phyloP scores from a whole-genome alignment of 1,284 basidiomycete species.

The Ceratobasidium sp. region DNA sequence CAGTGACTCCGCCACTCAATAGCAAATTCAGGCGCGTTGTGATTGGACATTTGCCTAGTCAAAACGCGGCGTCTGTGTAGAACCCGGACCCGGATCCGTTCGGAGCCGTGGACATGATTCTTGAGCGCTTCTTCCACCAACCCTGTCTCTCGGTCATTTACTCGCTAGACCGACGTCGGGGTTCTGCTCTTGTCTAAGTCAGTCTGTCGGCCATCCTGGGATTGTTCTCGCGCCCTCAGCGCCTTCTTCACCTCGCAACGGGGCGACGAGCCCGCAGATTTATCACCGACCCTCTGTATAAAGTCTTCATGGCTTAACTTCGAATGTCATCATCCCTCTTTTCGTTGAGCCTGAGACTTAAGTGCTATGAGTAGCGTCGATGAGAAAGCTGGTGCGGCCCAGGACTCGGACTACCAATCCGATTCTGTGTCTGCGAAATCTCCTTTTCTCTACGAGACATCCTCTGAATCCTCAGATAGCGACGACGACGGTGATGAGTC shows the following conservation, averaged over 20 bases:
- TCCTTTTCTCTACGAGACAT: conserved; percentile 1
- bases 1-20: background rate
- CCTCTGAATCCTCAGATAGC: background rate
- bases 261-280: background rate
- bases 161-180: no score
- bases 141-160: no score
- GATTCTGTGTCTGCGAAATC: conserved; percentile 6
- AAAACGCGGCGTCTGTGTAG: background rate
- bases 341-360: background rate
- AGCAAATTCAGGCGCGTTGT: background rate
- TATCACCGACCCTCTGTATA: background rate
- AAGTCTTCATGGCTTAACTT: background rate
- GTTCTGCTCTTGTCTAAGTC: no score
- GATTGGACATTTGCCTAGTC: background rate
- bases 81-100: background rate
- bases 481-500: background rate
- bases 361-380: background rate
- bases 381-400: background rate
- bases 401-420: conserved; percentile 4
- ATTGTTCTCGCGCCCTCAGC: no score
- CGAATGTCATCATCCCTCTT: background rate
- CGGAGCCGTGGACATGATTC: background rate
- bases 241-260: background rate
- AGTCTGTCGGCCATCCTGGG: background rate
- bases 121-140: conserved; percentile 1